These are phyloP conservation scores for Hygrophila difformis DNA, from an alignment of 257 asterid genomes.

Conservation along the genomic window DNA sequence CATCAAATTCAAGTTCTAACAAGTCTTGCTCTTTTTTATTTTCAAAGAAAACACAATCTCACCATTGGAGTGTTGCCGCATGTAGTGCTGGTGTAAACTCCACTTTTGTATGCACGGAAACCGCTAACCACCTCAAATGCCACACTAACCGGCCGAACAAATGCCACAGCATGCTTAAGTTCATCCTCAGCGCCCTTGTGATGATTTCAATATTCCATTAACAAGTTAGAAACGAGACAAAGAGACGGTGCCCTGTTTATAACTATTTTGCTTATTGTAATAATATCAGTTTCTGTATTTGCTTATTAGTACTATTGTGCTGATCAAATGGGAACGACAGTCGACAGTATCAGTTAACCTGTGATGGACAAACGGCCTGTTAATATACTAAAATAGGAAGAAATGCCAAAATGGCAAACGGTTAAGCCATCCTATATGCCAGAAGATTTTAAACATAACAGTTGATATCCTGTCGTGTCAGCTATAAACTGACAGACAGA, in stretches of 20 bases:
- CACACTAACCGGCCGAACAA: conserved; percentile 75
- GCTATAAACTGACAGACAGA: background rate
- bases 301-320: conserved; percentile 4
- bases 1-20: no score
- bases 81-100: conserved; percentile 58
- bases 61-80: conserved; percentile 77
- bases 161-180: conserved; percentile 75
- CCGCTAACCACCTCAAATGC: conserved; percentile 68
- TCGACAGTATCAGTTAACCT: no score
- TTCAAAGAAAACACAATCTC: no score
- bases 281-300: background rate
- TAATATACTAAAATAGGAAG: conserved; percentile 1
- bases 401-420: background rate
- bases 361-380: conserved; percentile 1
- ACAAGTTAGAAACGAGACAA: conserved; percentile 3
- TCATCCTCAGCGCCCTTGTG: conserved; percentile 96
- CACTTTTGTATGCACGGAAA: conserved; percentile 47
- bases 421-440: background rate
- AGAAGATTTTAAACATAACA: background rate
- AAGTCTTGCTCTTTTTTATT: no score
- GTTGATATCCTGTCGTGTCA: background rate
- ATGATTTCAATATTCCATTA: conserved; percentile 14
- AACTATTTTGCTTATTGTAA: background rate
- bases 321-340: no score
- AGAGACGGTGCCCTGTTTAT: background rate